Base-by-base conservation (phyloP, 352 stramenopile species). In the Phytopythium sindhum region DNA sequence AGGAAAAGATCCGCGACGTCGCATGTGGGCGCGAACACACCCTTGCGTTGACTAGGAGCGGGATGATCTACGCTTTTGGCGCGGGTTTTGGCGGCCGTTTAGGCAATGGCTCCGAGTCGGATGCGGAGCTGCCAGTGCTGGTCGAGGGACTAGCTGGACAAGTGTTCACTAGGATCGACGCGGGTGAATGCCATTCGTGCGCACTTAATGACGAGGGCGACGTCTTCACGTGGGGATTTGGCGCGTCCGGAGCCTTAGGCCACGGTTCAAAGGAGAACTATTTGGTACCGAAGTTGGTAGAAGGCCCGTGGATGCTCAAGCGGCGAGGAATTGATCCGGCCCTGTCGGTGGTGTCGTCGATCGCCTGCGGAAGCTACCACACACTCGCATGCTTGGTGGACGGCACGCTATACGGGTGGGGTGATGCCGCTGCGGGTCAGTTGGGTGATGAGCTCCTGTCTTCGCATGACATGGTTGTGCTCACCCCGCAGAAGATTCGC, bases 221-320 rank as follows among this genome's bases (percentile, higher is more conserved):
- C 12, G 72, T 97, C 14, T 97, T 86, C 41, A 96, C 86, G 19
- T 97, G 88, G 88, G 88, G 89, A 0, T 95, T 95, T 53, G 87
- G 89, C n/a, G 81, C 68, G 29, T 95, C 86, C 2, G 88, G 88
- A 2, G 87, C 89, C 17, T 64, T 97, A 10, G 89, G 89, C 7
- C 80, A 83, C 44, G 85, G 77, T 1, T 75, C 68, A 8, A 63
- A 74, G 58, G 84, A 94, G 2, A 93, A 93, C 55, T 70, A 67
- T 3, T 64, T 89, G 11, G 48, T 74, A 0, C 84, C 87, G 6
- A 69, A 44, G 24, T 66, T 66, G 11, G 65, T 93, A 4, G 45
- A 72, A 14, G 77, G 70, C 6, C 69, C 72, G 19, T 87, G 74
- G 72, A 54, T 37, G 45, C 52, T 51, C 55, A 53, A 68, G 9